phyloP scores from a whole-genome alignment of 2,329 filamentous ascomycete genomes.

The Bipolaris gigantea region DNA sequence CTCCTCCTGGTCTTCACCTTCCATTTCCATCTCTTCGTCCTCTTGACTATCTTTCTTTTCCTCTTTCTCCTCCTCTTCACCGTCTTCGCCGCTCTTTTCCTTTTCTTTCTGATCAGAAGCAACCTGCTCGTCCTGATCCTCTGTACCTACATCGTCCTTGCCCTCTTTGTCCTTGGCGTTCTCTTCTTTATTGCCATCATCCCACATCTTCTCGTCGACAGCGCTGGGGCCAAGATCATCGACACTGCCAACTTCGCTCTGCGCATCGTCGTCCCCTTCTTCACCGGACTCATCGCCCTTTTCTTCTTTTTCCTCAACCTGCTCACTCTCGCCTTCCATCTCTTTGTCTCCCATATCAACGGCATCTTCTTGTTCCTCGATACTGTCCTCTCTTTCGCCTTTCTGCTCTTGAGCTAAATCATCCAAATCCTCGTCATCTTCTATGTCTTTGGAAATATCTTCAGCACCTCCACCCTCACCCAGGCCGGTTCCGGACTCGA shows the following conservation, averaged over 20 bases:
- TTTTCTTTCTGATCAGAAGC: slow-evolving; percentile 53
- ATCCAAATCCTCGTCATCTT: slow-evolving; percentile 87
- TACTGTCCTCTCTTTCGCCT: slow-evolving; percentile 61
- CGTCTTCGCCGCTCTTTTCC: slow-evolving; percentile 58
- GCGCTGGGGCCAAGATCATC: slow-evolving; percentile 87
- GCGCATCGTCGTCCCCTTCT: slow-evolving; percentile 64
- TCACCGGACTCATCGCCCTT: slow-evolving; percentile 58
- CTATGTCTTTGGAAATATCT: slow-evolving; percentile 96
- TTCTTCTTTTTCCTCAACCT: slow-evolving; percentile 56
- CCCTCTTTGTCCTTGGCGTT: slow-evolving; percentile 81
- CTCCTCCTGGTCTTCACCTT: slow-evolving; percentile 63
- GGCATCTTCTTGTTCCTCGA: slow-evolving; percentile 80
- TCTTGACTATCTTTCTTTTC: slow-evolving; percentile 63
- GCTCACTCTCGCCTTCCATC: slow-evolving; percentile 80
- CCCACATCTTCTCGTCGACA: slow-evolving; percentile 99
- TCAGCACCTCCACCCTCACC: slow-evolving; percentile 94
- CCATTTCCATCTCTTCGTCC: slow-evolving; percentile 54
- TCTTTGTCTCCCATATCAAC: slow-evolving; percentile 94
- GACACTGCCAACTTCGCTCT: slow-evolving; percentile 88
- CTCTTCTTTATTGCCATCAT: slow-evolving; percentile 77
- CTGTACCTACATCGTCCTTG: slow-evolving; percentile 58
- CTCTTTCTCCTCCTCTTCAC: slow-evolving; percentile 63
- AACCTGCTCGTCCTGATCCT: slow-evolving; percentile 51
- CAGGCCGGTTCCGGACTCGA: slow-evolving; percentile 89
- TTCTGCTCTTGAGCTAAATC: slow-evolving; percentile 87